phyloP scores from a whole-genome alignment of 805 yeast genomes.

The Hanseniaspora occidentalis region DNA sequence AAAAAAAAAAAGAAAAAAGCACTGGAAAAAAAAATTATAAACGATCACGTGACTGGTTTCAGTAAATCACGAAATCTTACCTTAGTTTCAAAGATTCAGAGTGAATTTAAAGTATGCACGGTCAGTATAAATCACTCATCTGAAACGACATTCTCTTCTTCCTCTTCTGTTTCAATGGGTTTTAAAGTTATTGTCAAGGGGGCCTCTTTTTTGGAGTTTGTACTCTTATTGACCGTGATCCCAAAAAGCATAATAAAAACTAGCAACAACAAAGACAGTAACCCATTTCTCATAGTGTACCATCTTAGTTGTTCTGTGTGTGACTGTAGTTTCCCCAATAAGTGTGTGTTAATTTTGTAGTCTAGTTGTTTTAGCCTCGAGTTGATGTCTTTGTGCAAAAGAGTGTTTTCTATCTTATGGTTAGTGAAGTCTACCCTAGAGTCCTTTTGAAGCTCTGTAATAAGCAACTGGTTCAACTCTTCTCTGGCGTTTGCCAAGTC shows the following conservation, averaged over 20 bases:
- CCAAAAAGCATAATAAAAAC: conserved; percentile 42
- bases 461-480: conserved; percentile 53
- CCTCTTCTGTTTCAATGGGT: conserved; percentile 5
- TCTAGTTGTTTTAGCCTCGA: conserved; percentile 69
- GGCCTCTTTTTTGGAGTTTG: conserved; percentile 16
- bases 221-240: conserved; percentile 27
- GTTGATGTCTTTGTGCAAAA: conserved; percentile 55
- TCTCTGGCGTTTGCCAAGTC: conserved; percentile 64
- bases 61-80: too few relatives aligned
- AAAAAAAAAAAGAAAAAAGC: background rate
- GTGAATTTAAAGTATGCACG: background rate
- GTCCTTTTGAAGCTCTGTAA: conserved; percentile 54
- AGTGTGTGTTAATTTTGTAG: conserved; percentile 71
- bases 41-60: background rate
- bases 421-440: conserved; percentile 75
- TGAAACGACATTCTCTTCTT: conserved; percentile 1
- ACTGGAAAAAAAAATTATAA: background rate
- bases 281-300: conserved; percentile 85
- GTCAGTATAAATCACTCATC: conserved; percentile 13
- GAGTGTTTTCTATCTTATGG: conserved; percentile 73
- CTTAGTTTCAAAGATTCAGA: conserved; percentile 3
- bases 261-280: conserved; percentile 57
- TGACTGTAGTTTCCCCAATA: conserved; percentile 70
- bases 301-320: conserved; percentile 84
- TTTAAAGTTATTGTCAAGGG: conserved; percentile 4